Percentiles rank a stretch among this genome's conserved stretches.
Conservation (phyloP, 2,329 filamentous ascomycete species). For the Emergomyces pasteurianus region DNA sequence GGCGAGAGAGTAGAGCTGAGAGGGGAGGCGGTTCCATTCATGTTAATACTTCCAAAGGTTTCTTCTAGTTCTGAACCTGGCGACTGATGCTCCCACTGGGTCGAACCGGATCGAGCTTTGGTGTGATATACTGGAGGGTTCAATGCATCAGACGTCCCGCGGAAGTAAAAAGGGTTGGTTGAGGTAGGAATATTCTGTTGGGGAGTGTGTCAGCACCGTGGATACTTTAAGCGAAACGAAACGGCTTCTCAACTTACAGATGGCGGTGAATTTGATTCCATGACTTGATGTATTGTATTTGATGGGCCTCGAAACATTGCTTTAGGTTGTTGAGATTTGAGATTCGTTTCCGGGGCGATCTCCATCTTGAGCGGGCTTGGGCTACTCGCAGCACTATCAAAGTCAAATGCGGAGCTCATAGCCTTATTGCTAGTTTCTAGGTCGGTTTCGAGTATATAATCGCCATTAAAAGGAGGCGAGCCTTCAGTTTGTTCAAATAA, state of each 20-base stretch:
- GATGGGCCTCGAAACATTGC: slow-evolving; percentile 19
- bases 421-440: slow-evolving; percentile 35
- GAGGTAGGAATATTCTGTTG: slow-evolving; percentile 10
- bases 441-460: slow-evolving; percentile 24
- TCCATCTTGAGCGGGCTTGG: slow-evolving; percentile 30
- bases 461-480: slow-evolving; percentile 22
- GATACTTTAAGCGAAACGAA: neutral
- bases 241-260: slow-evolving; percentile 17
- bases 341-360: slow-evolving; percentile 14
- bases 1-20: slow-evolving; percentile 27
- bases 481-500: slow-evolving; percentile 29
- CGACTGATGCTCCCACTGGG: slow-evolving; percentile 30
- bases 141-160: slow-evolving; percentile 26
- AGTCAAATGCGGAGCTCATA: slow-evolving; percentile 39
- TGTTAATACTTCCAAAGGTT: slow-evolving; percentile 34
- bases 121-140: slow-evolving; percentile 20
- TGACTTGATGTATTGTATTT: slow-evolving; percentile 13
- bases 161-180: slow-evolving; percentile 22
- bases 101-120: slow-evolving; percentile 22
- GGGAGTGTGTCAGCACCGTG: too few species aligned
- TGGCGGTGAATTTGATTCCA: slow-evolving; percentile 13
- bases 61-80: slow-evolving; percentile 35
- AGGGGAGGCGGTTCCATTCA: slow-evolving; percentile 31
- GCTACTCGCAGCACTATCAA: slow-evolving; percentile 37
- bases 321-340: slow-evolving; percentile 14